Percentiles rank a stretch among this genome's conserved stretches.
Evolutionary conservation across 164 flowering plant species (phyloP).

Genomic region (Chloranthus sessilifolius): DNA sequence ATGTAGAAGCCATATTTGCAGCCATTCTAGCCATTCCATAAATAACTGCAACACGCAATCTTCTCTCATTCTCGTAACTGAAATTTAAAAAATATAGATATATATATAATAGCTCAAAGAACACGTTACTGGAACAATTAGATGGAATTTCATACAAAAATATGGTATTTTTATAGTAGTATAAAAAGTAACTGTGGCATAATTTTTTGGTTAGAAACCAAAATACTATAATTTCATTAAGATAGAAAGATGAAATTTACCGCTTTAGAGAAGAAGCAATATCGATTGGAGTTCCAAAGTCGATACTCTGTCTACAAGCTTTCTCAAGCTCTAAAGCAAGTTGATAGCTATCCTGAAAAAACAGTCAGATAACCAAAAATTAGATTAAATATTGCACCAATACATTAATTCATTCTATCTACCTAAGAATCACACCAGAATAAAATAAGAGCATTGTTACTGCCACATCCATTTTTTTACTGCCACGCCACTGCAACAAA

Average conservation of each 20-base stretch:
- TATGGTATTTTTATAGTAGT: too few relatives aligned
- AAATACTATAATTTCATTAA: conserved; percentile 3
- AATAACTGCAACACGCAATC: conserved; percentile 73
- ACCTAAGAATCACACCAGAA: too few relatives aligned
- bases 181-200: too few relatives aligned
- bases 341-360: conserved; percentile 82
- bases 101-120: background rate
- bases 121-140: background rate
- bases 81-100: conserved; percentile 2
- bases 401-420: too few relatives aligned
- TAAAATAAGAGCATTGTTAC: too few relatives aligned
- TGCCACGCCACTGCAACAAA: too few relatives aligned
- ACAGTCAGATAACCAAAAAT: background rate
- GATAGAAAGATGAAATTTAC: conserved; percentile 27
- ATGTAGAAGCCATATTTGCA: conserved; percentile 91
- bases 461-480: too few relatives aligned
- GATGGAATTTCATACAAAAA: background rate
- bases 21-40: conserved; percentile 96
- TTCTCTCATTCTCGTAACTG: conserved; percentile 80
- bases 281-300: conserved; percentile 53
- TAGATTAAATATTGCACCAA: too few relatives aligned
- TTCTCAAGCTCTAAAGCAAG: conserved; percentile 87
- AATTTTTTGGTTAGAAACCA: background rate
- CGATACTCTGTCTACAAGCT: conserved; percentile 50
- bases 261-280: conserved; percentile 58